Evolutionary conservation across 2,329 filamentous ascomycete genomes (phyloP).

Genomic region (Intubia oerlemansii): DNA sequence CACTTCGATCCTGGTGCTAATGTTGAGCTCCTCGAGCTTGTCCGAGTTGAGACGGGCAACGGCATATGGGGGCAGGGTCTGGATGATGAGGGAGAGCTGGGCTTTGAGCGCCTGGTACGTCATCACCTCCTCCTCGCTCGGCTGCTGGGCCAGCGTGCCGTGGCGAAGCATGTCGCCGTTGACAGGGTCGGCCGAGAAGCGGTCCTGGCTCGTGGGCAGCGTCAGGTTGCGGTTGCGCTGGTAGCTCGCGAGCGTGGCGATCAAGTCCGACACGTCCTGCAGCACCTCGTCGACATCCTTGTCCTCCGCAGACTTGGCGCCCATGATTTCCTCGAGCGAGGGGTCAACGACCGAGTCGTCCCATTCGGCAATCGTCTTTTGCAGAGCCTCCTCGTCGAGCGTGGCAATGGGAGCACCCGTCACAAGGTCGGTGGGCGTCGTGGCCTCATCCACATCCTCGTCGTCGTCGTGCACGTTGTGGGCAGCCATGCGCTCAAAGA

Average conservation of each 20-base stretch:
- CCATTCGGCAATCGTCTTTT: constrained; percentile 34
- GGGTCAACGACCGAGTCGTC: constrained; percentile 37
- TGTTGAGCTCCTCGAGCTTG: constrained; percentile 61
- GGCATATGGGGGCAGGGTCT: constrained; percentile 60
- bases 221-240: constrained; percentile 60
- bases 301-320: constrained; percentile 25
- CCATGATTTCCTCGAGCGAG: constrained; percentile 29
- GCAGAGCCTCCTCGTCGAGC: constrained; percentile 28
- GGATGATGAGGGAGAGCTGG: constrained; percentile 52
- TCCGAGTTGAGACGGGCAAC: constrained; percentile 74
- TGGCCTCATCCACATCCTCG: constrained; percentile 15
- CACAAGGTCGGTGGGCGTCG: constrained; percentile 9
- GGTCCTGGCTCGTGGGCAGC: constrained; percentile 40
- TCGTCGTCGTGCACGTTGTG: constrained; percentile 19
- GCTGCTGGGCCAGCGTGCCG: constrained; percentile 43
- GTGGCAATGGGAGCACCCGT: not conserved
- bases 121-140: constrained; percentile 31
- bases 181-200: constrained; percentile 38
- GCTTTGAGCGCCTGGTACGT: constrained; percentile 56
- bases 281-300: constrained; percentile 49
- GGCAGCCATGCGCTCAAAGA: constrained; percentile 43
- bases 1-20: constrained; percentile 59
- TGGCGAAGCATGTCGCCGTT: constrained; percentile 47
- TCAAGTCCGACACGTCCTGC: constrained; percentile 50
- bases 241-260: constrained; percentile 57